These are phyloP conservation scores for Nemania sp. DNA, from an alignment of 2,329 filamentous ascomycete genomes.

Conservation along the genomic window DNA sequence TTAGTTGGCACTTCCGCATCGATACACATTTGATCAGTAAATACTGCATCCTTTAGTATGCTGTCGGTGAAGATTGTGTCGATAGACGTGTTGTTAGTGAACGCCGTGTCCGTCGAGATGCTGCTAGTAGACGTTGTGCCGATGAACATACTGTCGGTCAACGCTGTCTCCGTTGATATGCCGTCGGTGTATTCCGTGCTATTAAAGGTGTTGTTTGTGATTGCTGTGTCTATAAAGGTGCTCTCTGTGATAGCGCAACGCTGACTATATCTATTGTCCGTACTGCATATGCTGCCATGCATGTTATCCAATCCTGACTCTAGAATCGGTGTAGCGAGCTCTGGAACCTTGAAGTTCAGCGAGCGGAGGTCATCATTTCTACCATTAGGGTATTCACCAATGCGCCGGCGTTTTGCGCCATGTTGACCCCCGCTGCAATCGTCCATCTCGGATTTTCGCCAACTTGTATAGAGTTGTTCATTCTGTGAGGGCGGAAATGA, in stretches of 20 bases:
- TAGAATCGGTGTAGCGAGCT: background rate
- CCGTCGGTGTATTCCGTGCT: background rate
- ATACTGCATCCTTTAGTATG: background rate
- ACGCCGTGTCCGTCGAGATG: background rate
- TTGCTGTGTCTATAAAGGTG: no score
- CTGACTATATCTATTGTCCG: background rate
- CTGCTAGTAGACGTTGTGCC: background rate
- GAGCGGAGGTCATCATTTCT: background rate
- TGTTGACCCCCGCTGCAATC: background rate
- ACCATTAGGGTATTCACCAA: conserved; percentile 9
- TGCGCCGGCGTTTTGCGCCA: conserved; percentile 9
- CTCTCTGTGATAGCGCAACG: conserved; percentile 3
- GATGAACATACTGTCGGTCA: background rate
- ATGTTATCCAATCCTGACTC: background rate
- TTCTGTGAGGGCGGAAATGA: background rate
- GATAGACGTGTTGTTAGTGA: background rate
- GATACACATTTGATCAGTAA: background rate
- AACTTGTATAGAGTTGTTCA: background rate
- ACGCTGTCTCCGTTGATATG: background rate
- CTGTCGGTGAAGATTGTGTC: background rate
- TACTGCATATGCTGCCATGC: background rate
- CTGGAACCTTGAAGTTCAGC: conserved; percentile 11
- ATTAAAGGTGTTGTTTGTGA: background rate
- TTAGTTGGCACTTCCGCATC: background rate
- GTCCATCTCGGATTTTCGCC: conserved; percentile 5